A percentile compares a stretch with the other conserved stretches of the same genome.
Evolutionary conservation across 805 yeast species (phyloP).

Genomic region (Danielozyma ontarioensis): DNA sequence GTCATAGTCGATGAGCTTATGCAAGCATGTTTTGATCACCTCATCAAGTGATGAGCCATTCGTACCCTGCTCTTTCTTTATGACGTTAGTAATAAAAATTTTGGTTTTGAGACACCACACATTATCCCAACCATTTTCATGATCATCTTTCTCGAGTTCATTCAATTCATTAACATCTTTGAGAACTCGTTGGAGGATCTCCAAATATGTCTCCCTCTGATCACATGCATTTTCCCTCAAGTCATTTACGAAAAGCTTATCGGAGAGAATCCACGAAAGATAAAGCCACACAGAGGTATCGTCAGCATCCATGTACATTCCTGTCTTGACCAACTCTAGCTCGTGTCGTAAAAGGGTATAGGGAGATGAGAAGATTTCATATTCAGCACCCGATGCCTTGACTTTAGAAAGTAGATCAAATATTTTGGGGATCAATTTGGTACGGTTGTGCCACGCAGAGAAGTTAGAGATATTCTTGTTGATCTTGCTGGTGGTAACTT

Average conservation of each 20-base stretch:
- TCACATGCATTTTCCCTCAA: constrained; percentile 9
- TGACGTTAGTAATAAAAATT: constrained; percentile 39
- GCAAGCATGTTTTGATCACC: constrained; percentile 32
- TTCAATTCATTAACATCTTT: constrained; percentile 54
- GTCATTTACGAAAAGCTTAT: constrained; percentile 30
- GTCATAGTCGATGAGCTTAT: constrained; percentile 48
- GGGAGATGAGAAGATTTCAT: constrained; percentile 23
- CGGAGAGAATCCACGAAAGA: constrained; percentile 68
- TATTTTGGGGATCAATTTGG: constrained; percentile 57
- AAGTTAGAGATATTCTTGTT: constrained; percentile 84
- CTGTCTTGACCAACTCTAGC: constrained; percentile 66
- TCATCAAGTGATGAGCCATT: constrained; percentile 11
- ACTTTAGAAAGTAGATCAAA: constrained; percentile 17
- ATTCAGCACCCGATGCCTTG: neutral
- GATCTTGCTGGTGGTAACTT: constrained; percentile 73
- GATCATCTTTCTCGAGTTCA: constrained; percentile 67
- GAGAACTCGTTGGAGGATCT: constrained; percentile 43
- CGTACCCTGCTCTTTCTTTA: constrained; percentile 5
- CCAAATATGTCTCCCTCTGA: constrained; percentile 23
- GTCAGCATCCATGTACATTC: constrained; percentile 87
- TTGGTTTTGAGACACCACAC: constrained; percentile 72
- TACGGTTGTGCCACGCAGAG: constrained; percentile 93
- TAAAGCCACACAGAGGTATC: constrained; percentile 94
- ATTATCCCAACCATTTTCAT: constrained; percentile 45
- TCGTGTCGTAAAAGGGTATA: constrained; percentile 47